Conservation (phyloP, 2,329 filamentous ascomycete genomes). For the Phialocephala sp. region DNA sequence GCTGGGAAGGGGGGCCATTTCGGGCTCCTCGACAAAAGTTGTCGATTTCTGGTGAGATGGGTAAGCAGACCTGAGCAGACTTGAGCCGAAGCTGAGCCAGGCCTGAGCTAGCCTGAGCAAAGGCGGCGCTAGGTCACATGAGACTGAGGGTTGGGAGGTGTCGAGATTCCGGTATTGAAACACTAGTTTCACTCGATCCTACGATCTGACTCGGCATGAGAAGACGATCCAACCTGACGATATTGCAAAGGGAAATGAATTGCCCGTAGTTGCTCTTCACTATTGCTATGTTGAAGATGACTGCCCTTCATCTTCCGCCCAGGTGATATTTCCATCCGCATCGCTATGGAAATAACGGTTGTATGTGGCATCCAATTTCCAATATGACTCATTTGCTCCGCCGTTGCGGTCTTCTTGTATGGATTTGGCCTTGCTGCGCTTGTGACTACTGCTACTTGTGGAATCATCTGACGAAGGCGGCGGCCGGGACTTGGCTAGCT, state of each 20-base stretch:
- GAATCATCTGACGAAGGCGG: too few relatives aligned
- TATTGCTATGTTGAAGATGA: slow-evolving; percentile 16
- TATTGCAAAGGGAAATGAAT: not conserved
- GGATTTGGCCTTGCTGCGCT: too few relatives aligned
- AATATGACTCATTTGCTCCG: not conserved
- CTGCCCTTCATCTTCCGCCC: slow-evolving; percentile 15
- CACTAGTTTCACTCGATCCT: too few relatives aligned
- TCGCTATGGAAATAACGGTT: slow-evolving; percentile 17
- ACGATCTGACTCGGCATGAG: too few relatives aligned
- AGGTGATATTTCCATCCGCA: slow-evolving; percentile 19
- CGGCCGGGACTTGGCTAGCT: too few relatives aligned
- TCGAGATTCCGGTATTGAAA: slow-evolving; percentile 28
- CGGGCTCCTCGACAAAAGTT: slow-evolving; percentile 22
- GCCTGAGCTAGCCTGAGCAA: slow-evolving; percentile 27
- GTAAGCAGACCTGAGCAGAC: too few relatives aligned
- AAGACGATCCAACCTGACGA: too few relatives aligned
- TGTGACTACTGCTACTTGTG: too few relatives aligned
- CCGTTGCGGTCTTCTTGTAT: not conserved
- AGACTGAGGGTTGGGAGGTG: slow-evolving; percentile 24
- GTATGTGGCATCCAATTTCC: slow-evolving; percentile 19
- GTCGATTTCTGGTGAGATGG: too few relatives aligned
- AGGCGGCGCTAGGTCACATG: slow-evolving; percentile 28
- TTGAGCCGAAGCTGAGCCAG: too few relatives aligned
- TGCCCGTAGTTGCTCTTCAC: not conserved
- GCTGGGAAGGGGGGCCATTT: slow-evolving; percentile 24